Evolutionary conservation across 306 rosid genomes (phyloP), one percentile per base, ranked within the genome.

Genomic region (Boehmeria nivea): DNA sequence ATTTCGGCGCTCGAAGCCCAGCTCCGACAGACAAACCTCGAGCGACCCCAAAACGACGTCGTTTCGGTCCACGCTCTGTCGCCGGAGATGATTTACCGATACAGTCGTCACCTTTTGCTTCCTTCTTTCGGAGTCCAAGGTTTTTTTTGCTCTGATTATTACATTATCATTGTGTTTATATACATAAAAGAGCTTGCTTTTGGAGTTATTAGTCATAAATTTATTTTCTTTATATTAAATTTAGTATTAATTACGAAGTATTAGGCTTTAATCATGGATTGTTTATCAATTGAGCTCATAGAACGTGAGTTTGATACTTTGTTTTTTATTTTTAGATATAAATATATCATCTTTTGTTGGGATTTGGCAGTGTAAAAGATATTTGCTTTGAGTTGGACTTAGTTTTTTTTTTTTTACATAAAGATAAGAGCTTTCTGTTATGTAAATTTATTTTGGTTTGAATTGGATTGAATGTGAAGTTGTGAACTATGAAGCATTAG

Each of bases 101-200:
- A 91, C 80, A 91, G 99, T 58, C 93, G 99, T 31, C 99, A 91
- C 63, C 96, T 91, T 10, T 43, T 91, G 69, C 95, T 91, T 43
- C 99, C 99, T 58, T 77, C 95, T 8, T 82, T 91, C 22, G 99
- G 98, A 1, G 87, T 91, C 67, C 76, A 82, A 87, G 96, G 94
- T 86, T 45, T 33, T 33, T 33, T 10, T 11, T 24, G 64, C 47
- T 37, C 36, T 17, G 14, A 2, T 50, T 1, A 40, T 26, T 54
- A 16, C 3, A n/a, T n/a, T n/a, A n/a, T n/a, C n/a, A n/a, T n/a
- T n/a, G n/a, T n/a, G n/a, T n/a, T 8, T 18, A 14, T 9, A 3
- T 36, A 37, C 14, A 24, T 25, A 26, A 33, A 33, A 4, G 11
- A 33, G 11, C 38, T 33, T 33, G 38, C 38, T 33, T 33, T 33